Percentiles rank a stretch among this genome's conserved stretches.
Evolutionary conservation across 768 basidiomycete species (phyloP).

Genomic region (Mycena epipterygia): DNA sequence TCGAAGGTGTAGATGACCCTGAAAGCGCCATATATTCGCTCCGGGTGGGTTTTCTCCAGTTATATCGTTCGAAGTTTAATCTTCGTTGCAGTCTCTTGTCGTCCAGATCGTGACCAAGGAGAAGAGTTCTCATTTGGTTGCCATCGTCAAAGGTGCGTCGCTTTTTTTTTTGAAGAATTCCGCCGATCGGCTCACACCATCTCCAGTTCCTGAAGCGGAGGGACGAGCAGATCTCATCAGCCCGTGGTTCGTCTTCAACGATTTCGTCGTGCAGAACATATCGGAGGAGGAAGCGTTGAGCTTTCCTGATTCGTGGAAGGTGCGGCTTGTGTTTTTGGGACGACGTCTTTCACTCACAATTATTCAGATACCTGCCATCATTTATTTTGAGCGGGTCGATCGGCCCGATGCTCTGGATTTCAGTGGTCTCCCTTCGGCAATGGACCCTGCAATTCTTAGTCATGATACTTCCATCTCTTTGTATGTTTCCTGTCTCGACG

Average conservation of each 20-base stretch:
- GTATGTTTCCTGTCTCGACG: conserved; percentile 57
- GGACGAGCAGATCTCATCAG: conserved; percentile 53
- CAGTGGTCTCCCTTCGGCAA: conserved; percentile 68
- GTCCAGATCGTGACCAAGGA: conserved; percentile 83
- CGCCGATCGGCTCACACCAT: not conserved
- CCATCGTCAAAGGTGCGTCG: conserved; percentile 84
- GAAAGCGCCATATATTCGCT: conserved; percentile 76
- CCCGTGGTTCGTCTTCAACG: conserved; percentile 97
- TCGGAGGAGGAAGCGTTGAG: conserved; percentile 89
- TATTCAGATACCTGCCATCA: conserved; percentile 82
- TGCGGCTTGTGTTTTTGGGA: conserved; percentile 42
- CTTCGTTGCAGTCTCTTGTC: conserved; percentile 73
- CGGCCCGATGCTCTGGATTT: conserved; percentile 71
- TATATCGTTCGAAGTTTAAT: not conserved
- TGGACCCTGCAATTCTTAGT: conserved; percentile 83
- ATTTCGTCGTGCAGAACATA: conserved; percentile 90
- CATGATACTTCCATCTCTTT: conserved; percentile 91
- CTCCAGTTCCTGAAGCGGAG: conserved; percentile 79
- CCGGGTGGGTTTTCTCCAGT: conserved; percentile 63
- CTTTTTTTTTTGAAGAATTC: not conserved
- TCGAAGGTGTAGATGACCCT: conserved; percentile 69
- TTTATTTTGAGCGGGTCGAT: conserved; percentile 90
- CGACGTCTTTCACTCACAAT: conserved; percentile 35
- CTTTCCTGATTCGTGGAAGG: conserved; percentile 95
- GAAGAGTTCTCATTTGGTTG: conserved; percentile 85